These are phyloP conservation scores for Cantharellus cinnabarinus DNA, from an alignment of 768 basidiomycete species.

Conservation along the genomic window DNA sequence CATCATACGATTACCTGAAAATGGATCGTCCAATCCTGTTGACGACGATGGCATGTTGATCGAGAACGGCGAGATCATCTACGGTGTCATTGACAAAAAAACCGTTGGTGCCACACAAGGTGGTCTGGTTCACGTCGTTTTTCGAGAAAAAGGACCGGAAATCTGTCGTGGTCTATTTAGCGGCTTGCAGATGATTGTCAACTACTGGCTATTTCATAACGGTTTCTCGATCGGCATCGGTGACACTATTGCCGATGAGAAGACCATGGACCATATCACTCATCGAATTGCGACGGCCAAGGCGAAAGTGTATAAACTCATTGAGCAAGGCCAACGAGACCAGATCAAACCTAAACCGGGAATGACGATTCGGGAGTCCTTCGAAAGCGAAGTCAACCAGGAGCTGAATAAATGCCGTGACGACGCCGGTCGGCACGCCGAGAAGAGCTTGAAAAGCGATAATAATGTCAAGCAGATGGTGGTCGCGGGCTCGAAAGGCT, in stretches of 20 bases:
- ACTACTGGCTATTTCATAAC: conserved; percentile 97
- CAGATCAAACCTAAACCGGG: conserved; percentile 77
- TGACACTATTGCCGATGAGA: conserved; percentile 85
- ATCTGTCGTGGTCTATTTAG: conserved; percentile 79
- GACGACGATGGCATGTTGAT: conserved; percentile 89
- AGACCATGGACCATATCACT: conserved; percentile 75
- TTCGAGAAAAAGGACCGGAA: conserved; percentile 93
- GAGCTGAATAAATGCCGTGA: conserved; percentile 92
- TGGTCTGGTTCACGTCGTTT: conserved; percentile 88
- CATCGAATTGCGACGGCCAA: conserved; percentile 68
- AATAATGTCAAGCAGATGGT: conserved; percentile 99
- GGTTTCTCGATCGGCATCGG: conserved; percentile 99
- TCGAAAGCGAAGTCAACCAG: conserved; percentile 80
- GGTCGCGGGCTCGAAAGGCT: conserved; percentile 94
- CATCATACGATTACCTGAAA: conserved; percentile 61
- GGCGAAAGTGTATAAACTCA: conserved; percentile 51
- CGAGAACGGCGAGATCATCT: conserved; percentile 91
- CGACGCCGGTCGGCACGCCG: conserved; percentile 86
- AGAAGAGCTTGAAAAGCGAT: conserved; percentile 92
- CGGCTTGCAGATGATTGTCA: conserved; percentile 86
- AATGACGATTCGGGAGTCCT: conserved; percentile 98
- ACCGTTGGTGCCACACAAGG: conserved; percentile 93
- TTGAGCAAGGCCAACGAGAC: conserved; percentile 70
- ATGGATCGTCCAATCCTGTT: conserved; percentile 58
- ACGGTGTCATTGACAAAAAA: conserved; percentile 93